Base-by-base conservation (phyloP, 495 filamentous ascomycete genomes). In the Trypethelium eluteriae region DNA sequence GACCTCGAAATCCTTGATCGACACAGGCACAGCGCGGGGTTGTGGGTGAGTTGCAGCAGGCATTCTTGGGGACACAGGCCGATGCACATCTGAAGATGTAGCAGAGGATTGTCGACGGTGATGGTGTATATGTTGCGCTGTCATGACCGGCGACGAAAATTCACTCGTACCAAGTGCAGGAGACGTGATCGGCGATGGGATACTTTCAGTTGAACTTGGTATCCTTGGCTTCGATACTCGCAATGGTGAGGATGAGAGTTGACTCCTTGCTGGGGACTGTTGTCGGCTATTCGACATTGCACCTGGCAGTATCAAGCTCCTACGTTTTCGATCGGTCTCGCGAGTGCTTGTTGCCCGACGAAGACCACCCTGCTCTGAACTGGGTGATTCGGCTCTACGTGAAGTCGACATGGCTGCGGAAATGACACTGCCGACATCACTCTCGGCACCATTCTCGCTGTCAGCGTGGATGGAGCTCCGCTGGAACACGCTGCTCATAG, bases 1-100 rank as follows among this genome's bases (percentile, higher is more conserved):
- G 71, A 98, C 96, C 72, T 98, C 94, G 74, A 98, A 98, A 73
- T 98, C 94, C 73, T 97, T 98, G 79, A 98, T 98, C 0, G 94
- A 98, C 34, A 92, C 89, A 2, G 92, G 90, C 6, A 91, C 86
- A 4, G 94, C 92, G 50, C 92, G 88, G 36, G 90, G 88, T 49
- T 92, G 88, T 14, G 85, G 84, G 66, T 90, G 88, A 65, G 79
- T 83, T 32, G 84, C 79, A 5, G 88, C 88, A 61, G 78, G 85
- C 64, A 98, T 73, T 32, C 91, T 85, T 14, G 94, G 94, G 1
- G 94, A 98, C 7, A 87, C 80, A 0, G 94, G 92, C 38, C 86
- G 86, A 66, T 79, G 76, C 7, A 77, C 71, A 49, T 85, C 83
- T 2, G 92, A 95, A 12, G 90, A 87, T 16, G 89, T 88, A 11